Conservation (phyloP, 2,329 filamentous ascomycete genomes). For the Alternaria burnsii region DNA sequence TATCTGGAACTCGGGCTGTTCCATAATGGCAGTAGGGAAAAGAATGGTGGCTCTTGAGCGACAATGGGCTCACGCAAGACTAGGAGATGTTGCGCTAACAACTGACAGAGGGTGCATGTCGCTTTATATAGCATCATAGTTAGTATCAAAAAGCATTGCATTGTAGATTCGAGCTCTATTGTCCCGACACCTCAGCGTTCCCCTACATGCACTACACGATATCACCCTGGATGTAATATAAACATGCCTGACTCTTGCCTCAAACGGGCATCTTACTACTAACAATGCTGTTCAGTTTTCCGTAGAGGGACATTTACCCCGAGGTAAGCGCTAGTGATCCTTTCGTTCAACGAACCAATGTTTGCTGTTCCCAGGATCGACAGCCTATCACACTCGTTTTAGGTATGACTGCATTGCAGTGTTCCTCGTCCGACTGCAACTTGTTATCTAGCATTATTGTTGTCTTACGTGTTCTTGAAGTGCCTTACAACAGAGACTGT, state of each 20-base stretch:
- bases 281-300: neutral
- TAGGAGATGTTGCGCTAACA: neutral
- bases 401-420: neutral
- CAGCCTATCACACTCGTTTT: neutral
- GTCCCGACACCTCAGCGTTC: neutral
- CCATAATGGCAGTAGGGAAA: conserved; percentile 5
- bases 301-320: neutral
- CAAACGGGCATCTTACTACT: neutral
- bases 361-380: neutral
- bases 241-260: neutral
- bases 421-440: neutral
- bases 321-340: neutral
- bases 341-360: neutral
- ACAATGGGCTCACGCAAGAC: neutral
- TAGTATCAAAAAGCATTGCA: neutral
- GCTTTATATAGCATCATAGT: neutral
- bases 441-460: too few relatives aligned
- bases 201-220: neutral
- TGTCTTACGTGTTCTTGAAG: accelerated
- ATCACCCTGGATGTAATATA: neutral
- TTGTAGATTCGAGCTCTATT: neutral
- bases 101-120: neutral
- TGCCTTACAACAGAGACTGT: neutral
- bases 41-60: neutral
- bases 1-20: conserved; percentile 7